Percentiles rank a stretch among this genome's conserved stretches.
phyloP scores from a whole-genome alignment of 1,139 yeast species.

The Sugiyamaella xylanicola region DNA sequence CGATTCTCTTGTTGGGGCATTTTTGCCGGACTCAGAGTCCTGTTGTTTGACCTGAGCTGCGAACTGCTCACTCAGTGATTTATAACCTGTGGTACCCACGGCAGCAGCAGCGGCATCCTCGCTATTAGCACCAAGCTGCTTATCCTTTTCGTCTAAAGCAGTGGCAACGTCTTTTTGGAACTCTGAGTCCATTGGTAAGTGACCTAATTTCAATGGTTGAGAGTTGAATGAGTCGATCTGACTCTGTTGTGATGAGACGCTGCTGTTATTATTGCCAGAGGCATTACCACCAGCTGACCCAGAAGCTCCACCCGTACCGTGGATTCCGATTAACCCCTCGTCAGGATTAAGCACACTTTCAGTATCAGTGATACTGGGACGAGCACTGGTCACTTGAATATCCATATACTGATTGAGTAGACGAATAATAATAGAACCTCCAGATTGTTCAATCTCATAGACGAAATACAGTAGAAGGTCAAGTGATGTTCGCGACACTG shows the following conservation, averaged over 20 bases:
- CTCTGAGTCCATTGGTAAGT: conserved; percentile 82
- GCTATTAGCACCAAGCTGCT: conserved; percentile 37
- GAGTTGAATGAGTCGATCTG: conserved; percentile 60
- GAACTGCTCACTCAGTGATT: conserved; percentile 54
- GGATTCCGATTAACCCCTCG: conserved; percentile 66
- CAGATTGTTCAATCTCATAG: conserved; percentile 89
- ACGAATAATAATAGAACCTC: conserved; percentile 85
- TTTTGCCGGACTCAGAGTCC: conserved; percentile 49
- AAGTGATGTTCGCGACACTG: conserved; percentile 81
- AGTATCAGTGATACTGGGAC: conserved; percentile 40
- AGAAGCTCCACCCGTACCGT: conserved; percentile 47
- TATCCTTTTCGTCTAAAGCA: conserved; percentile 78
- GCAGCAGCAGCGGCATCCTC: conserved; percentile 16
- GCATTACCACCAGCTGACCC: neutral
- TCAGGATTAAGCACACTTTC: conserved; percentile 52
- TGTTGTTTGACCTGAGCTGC: conserved; percentile 45
- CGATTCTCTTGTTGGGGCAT: conserved; percentile 71
- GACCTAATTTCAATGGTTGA: conserved; percentile 78
- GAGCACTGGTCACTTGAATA: conserved; percentile 53
- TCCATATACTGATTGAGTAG: conserved; percentile 84
- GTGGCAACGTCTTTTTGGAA: conserved; percentile 82
- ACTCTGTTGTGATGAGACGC: conserved; percentile 23
- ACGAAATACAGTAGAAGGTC: conserved; percentile 81
- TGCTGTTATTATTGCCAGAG: no score
- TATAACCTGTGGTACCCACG: conserved; percentile 31